Percentiles rank a stretch among this genome's conserved stretches.
Conservation (phyloP, 73 alveolate genomes). For the Diophrys sp. region DNA sequence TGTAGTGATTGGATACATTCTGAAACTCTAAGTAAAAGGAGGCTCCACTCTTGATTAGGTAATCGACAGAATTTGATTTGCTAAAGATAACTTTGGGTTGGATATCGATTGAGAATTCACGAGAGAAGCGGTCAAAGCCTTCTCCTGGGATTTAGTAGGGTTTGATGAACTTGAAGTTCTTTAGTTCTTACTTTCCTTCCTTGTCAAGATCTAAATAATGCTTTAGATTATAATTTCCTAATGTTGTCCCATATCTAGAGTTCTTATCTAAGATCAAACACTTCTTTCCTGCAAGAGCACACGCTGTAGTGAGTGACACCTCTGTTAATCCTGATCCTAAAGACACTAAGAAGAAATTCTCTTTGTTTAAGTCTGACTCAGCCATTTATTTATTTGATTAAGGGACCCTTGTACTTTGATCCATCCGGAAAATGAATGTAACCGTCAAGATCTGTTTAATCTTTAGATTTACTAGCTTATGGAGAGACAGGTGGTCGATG, state of each 20-base stretch:
- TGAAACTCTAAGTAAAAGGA: slow-evolving; percentile 54
- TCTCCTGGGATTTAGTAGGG: neutral
- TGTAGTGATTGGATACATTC: slow-evolving; percentile 44
- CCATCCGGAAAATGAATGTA: slow-evolving; percentile 74
- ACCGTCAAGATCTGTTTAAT: slow-evolving; percentile 40
- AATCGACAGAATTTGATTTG: slow-evolving; percentile 52
- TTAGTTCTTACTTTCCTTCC: neutral
- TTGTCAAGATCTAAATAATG: no score
- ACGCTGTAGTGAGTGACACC: no score
- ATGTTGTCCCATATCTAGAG: no score
- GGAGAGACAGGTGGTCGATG: neutral
- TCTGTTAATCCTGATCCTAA: slow-evolving; percentile 15
- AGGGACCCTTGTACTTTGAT: slow-evolving; percentile 71
- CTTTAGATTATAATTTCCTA: neutral
- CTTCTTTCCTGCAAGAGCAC: no score
- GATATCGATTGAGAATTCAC: neutral
- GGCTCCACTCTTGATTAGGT: slow-evolving; percentile 35
- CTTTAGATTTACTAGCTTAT: no score
- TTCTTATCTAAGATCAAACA: no score
- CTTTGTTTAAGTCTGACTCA: neutral
- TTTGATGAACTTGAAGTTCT: neutral
- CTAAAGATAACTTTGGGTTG: slow-evolving; percentile 41
- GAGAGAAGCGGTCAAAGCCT: neutral
- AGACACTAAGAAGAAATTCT: slow-evolving; percentile 1
- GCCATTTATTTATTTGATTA: slow-evolving; percentile 17